phyloP scores from a whole-genome alignment of 208 protist species.

The Willaertia magna region DNA sequence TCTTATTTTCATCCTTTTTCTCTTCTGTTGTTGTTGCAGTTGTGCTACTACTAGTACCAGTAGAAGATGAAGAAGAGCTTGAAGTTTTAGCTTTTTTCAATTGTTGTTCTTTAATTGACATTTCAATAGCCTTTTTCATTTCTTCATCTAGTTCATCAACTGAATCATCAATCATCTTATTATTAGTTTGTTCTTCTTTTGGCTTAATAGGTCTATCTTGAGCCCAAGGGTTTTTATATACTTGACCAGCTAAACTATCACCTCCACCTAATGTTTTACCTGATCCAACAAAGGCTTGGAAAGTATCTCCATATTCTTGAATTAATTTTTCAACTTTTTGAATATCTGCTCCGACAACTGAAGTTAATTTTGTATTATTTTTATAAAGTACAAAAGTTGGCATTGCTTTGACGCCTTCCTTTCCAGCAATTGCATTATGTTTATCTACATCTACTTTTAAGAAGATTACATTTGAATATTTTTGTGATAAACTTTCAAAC shows the following conservation, averaged over 20 bases:
- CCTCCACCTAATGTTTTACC: neutral
- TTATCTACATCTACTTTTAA: conserved; percentile 5
- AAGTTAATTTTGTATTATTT: neutral
- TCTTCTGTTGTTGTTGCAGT: neutral
- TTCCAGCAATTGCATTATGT: neutral
- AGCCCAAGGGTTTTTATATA: neutral
- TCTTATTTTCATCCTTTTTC: neutral
- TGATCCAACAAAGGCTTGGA: neutral
- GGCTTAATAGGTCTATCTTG: neutral
- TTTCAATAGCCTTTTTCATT: neutral
- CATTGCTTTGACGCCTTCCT: neutral
- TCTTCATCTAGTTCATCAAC: neutral
- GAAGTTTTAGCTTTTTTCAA: neutral
- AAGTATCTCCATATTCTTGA: neutral
- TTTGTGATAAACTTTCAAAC: neutral
- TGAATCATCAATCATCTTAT: neutral
- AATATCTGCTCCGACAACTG: neutral
- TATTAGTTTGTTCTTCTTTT: neutral
- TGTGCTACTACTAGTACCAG: neutral
- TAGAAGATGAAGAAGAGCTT: neutral
- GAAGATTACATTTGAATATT: neutral
- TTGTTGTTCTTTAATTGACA: neutral
- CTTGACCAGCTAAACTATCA: neutral
- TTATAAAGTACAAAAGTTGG: neutral
- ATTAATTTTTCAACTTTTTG: neutral